A percentile compares a stretch with the other conserved stretches of the same genome.
Conservation (phyloP, 768 basidiomycete species). For the Hericium coralloides region DNA sequence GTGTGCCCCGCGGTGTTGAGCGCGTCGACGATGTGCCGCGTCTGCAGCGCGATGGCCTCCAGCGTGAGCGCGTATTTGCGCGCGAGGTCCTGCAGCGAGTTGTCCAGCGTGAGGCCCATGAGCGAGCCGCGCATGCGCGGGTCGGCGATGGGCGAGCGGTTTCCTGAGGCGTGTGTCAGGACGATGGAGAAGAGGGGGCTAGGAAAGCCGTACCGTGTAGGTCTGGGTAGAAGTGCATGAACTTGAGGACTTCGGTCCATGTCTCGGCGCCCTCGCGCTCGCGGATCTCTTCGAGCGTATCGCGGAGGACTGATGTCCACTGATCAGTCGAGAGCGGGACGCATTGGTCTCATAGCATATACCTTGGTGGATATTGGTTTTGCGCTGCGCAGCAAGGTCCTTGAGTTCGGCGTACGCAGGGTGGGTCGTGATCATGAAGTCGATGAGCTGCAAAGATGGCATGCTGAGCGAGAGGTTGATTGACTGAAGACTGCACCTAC, state of each 20-base stretch:
- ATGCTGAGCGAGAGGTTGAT: neutral
- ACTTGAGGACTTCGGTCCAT: conserved; percentile 79
- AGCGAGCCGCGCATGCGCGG: conserved; percentile 92
- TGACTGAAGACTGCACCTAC: conserved; percentile 24
- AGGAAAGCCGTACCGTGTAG: conserved; percentile 56
- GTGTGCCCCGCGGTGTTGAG: conserved; percentile 84
- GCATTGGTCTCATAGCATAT: conserved; percentile 2
- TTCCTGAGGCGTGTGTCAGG: conserved; percentile 43
- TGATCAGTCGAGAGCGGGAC: neutral
- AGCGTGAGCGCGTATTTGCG: conserved; percentile 86
- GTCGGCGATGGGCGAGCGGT: conserved; percentile 94
- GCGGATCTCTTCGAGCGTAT: conserved; percentile 60
- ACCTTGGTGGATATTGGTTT: conserved; percentile 54
- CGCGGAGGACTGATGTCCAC: conserved; percentile 49
- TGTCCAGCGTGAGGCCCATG: conserved; percentile 76
- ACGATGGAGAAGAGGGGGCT: neutral
- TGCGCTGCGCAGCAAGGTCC: conserved; percentile 48
- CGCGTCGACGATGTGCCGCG: conserved; percentile 85
- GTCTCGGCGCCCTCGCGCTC: conserved; percentile 44
- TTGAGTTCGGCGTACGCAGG: conserved; percentile 70
- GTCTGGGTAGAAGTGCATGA: conserved; percentile 93
- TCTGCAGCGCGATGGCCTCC: conserved; percentile 91
- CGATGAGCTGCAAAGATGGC: conserved; percentile 55
- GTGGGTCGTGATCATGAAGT: conserved; percentile 91
- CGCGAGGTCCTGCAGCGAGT: conserved; percentile 71